Percentiles rank a stretch among this genome's conserved stretches.
Evolutionary conservation across 2,329 filamentous ascomycete species (phyloP).

Genomic region (Didymella pomorum): DNA sequence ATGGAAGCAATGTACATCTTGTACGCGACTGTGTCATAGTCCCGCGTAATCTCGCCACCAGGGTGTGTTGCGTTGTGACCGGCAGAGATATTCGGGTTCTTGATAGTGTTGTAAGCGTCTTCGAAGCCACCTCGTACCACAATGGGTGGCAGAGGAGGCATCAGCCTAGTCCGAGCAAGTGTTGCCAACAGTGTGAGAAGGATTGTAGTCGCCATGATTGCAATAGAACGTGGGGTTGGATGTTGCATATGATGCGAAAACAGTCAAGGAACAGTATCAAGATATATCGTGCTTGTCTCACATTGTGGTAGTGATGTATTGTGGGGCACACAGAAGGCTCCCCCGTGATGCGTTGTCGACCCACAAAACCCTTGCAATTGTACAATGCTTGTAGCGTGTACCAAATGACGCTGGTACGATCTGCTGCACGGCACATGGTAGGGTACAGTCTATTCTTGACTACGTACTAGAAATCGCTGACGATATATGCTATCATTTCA

Average conservation of each 20-base stretch:
- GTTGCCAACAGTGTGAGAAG: neutral
- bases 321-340: neutral
- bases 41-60: neutral
- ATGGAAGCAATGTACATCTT: constrained; percentile 7
- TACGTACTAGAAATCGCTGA: neutral
- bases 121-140: neutral
- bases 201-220: neutral
- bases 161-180: neutral
- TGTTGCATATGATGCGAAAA: too few relatives aligned
- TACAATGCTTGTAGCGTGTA: neutral
- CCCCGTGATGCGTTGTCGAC: neutral
- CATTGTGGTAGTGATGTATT: neutral
- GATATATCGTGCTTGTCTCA: neutral
- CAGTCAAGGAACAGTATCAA: neutral
- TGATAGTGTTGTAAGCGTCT: neutral
- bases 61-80: neutral
- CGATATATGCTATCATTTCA: neutral
- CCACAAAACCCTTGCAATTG: too few relatives aligned
- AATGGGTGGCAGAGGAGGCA: neutral
- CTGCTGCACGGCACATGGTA: neutral
- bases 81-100: neutral
- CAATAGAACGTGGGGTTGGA: too few relatives aligned
- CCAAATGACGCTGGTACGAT: neutral
- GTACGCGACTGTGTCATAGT: constrained; percentile 3
- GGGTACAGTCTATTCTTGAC: constrained; percentile 1